Percentiles rank a stretch among this genome's conserved stretches.
Evolutionary conservation across 306 rosid genomes (phyloP).

Genomic region (Fagus sylvatica): DNA sequence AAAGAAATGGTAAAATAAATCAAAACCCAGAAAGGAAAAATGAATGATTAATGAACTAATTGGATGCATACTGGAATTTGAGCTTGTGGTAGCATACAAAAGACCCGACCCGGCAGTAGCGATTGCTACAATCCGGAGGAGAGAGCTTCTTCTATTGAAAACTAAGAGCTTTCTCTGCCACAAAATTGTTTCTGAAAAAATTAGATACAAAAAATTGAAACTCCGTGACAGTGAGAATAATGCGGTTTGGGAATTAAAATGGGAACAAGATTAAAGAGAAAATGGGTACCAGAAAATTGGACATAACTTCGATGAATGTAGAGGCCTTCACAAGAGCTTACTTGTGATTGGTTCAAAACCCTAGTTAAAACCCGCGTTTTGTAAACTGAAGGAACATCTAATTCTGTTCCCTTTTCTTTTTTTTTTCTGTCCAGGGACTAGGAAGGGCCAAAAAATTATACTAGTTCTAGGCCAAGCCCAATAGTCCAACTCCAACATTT

Average conservation of each 20-base stretch:
- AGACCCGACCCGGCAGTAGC: constrained; percentile 52
- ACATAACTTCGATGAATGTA: constrained; percentile 22
- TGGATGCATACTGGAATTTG: constrained; percentile 35
- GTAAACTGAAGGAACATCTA: too few relatives aligned
- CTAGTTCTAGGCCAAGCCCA: too few relatives aligned
- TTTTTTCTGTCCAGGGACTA: too few relatives aligned
- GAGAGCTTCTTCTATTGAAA: constrained; percentile 24
- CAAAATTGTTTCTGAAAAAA: neutral
- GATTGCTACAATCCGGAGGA: constrained; percentile 37
- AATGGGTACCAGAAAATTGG: constrained; percentile 34
- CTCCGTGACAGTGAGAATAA: neutral
- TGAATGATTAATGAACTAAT: neutral
- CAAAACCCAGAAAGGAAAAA: neutral
- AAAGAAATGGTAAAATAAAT: neutral
- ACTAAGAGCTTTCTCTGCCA: constrained; percentile 42
- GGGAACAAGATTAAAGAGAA: rapidly evolving
- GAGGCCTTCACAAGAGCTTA: too few relatives aligned
- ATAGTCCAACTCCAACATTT: too few relatives aligned
- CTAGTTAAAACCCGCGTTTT: neutral
- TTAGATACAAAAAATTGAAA: neutral
- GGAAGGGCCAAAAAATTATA: neutral
- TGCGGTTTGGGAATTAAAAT: neutral
- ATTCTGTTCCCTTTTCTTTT: too few relatives aligned
- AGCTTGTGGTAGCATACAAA: constrained; percentile 2
- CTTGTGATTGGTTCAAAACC: neutral